phyloP scores from a whole-genome alignment of 306 rosid genomes.

The Hippophae tibetana region DNA sequence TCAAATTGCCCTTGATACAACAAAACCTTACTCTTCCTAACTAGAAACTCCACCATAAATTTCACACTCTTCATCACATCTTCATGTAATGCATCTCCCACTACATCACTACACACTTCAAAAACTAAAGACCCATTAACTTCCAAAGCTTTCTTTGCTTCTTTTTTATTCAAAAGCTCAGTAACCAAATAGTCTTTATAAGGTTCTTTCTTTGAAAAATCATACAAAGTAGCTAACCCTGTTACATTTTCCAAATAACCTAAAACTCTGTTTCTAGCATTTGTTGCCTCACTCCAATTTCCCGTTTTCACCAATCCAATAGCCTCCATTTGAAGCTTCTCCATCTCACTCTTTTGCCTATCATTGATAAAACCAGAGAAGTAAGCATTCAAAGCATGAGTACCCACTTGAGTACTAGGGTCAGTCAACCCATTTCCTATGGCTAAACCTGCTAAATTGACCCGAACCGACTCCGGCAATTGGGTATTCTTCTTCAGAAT shows the following conservation, averaged over 20 bases:
- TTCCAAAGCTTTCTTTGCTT: conserved; percentile 35
- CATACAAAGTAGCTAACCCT: conserved; percentile 2
- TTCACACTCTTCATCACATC: conserved; percentile 73
- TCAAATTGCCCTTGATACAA: conserved; percentile 58
- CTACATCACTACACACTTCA: conserved; percentile 35
- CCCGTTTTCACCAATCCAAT: neutral
- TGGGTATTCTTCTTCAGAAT: conserved; percentile 32
- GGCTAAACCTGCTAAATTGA: conserved; percentile 54
- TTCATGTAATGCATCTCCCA: conserved; percentile 23
- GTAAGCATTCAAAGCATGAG: conserved; percentile 50
- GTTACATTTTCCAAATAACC: neutral
- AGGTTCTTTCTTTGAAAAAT: neutral
- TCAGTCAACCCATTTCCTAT: conserved; percentile 66
- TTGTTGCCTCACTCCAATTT: neutral
- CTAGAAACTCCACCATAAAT: conserved; percentile 40
- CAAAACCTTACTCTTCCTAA: conserved; percentile 39
- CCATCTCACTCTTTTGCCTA: conserved; percentile 40
- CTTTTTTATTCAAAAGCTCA: conserved; percentile 23
- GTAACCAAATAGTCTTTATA: conserved; percentile 23
- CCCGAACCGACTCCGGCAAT: conserved; percentile 15
- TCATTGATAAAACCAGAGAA: conserved; percentile 52
- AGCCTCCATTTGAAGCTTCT: neutral
- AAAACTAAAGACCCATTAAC: conserved; percentile 35
- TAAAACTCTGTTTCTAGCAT: neutral
- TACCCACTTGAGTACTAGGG: conserved; percentile 39